Percentiles rank a stretch among this genome's conserved stretches.
Evolutionary conservation across 345 rosid species (phyloP).

Genomic region (Bruguiera gymnorhiza): DNA sequence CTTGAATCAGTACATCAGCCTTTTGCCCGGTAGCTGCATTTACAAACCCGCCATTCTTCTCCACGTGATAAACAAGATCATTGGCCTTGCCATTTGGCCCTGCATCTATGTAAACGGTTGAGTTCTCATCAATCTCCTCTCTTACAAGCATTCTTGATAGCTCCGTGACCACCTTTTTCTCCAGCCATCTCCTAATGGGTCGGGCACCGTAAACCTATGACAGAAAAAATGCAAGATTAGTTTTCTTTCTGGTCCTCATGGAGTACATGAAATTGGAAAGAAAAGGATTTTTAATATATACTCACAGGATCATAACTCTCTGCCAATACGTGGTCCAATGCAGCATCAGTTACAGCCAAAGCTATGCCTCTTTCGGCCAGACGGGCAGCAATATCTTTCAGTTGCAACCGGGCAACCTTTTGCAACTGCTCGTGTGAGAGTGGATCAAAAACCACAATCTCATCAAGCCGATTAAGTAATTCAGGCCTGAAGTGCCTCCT

Average conservation of each 20-base stretch:
- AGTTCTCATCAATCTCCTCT: conserved; percentile 83
- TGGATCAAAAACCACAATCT: conserved; percentile 81
- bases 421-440: conserved; percentile 83
- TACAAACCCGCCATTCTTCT: conserved; percentile 40
- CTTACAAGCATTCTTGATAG: conserved; percentile 74
- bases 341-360: conserved; percentile 76
- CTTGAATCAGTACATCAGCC: conserved; percentile 62
- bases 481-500: conserved; percentile 81
- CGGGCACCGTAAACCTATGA: conserved; percentile 75
- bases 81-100: conserved; percentile 30
- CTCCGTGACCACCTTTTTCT: conserved; percentile 83
- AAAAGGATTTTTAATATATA: background rate
- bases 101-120: conserved; percentile 66
- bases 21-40: conserved; percentile 67
- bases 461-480: conserved; percentile 78
- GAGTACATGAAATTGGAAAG: no score
- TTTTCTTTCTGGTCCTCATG: no score
- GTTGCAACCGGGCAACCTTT: conserved; percentile 72
- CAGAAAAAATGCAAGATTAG: background rate
- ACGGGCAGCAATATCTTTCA: conserved; percentile 76
- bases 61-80: conserved; percentile 46
- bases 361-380: conserved; percentile 89
- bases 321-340: conserved; percentile 58
- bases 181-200: conserved; percentile 91
- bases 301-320: conserved; percentile 87